Percentiles rank a stretch among this genome's conserved stretches.
phyloP scores from a whole-genome alignment of 2,329 filamentous ascomycete genomes.

The Trichothecium sympodiale region DNA sequence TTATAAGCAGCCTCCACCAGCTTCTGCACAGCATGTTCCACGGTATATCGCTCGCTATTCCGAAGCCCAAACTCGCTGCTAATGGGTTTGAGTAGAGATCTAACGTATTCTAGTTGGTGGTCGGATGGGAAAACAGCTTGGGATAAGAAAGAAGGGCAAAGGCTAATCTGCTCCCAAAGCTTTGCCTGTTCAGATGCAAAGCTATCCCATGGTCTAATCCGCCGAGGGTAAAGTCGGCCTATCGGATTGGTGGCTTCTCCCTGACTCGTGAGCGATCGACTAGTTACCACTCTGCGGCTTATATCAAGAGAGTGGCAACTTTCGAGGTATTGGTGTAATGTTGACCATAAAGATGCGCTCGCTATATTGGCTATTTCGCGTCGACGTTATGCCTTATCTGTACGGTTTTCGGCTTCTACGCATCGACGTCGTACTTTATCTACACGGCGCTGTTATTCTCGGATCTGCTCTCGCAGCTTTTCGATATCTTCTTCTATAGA shows the following conservation, averaged over 20 bases:
- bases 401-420: too few relatives aligned
- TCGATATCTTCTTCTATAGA: too few relatives aligned
- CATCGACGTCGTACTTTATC: too few relatives aligned
- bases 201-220: conserved; percentile 23
- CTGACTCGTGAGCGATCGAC: conserved; percentile 19
- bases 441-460: too few relatives aligned
- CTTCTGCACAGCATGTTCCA: conserved; percentile 23
- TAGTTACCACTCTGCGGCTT: conserved; percentile 18
- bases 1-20: conserved; percentile 17
- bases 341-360: conserved; percentile 10
- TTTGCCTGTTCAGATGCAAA: conserved; percentile 19
- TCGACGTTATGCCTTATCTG: too few relatives aligned
- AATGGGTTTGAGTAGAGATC: conserved; percentile 17
- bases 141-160: conserved; percentile 22
- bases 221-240: conserved; percentile 20
- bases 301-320: conserved; percentile 19
- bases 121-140: conserved; percentile 17
- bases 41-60: conserved; percentile 19
- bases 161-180: conserved; percentile 24
- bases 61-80: conserved; percentile 22
- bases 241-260: conserved; percentile 19
- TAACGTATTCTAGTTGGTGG: conserved; percentile 21
- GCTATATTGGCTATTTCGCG: too few relatives aligned
- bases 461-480: too few relatives aligned
- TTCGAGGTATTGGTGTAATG: conserved; percentile 19